Percentiles rank a stretch among this genome's conserved stretches.
Conservation (phyloP, 768 basidiomycete species). For the Agaricus subrufescens region DNA sequence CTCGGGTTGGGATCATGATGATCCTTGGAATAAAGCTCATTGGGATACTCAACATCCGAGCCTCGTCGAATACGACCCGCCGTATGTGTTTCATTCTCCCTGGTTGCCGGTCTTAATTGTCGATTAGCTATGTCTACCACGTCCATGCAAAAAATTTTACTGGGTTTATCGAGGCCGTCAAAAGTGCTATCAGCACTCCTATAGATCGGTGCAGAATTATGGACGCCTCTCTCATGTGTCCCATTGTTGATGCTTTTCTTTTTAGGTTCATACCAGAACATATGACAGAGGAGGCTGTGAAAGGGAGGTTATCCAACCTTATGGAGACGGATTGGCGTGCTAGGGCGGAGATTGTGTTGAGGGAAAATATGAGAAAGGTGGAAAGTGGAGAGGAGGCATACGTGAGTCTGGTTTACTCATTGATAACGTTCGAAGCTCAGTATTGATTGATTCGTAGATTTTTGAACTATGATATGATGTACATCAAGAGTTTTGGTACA, state of each 20-base stretch:
- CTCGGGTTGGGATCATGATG: constrained; percentile 19
- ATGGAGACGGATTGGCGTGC: constrained; percentile 27
- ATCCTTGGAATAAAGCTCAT: constrained; percentile 19
- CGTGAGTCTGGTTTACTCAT: neutral
- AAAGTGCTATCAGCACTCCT: constrained; percentile 20
- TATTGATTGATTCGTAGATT: neutral
- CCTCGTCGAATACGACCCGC: constrained; percentile 22
- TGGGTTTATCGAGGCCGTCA: constrained; percentile 23
- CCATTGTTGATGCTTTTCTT: neutral
- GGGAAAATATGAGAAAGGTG: constrained; percentile 12
- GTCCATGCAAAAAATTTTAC: constrained; percentile 22
- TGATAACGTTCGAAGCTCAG: neutral
- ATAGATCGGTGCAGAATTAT: constrained; percentile 21
- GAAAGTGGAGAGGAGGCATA: constrained; percentile 13
- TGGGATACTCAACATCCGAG: constrained; percentile 29
- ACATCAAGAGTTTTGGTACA: no score
- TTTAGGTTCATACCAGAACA: constrained; percentile 23
- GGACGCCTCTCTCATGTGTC: neutral
- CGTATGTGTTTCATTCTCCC: constrained; percentile 16
- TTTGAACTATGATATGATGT: constrained; percentile 2
- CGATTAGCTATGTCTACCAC: constrained; percentile 26
- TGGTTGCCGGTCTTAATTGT: neutral
- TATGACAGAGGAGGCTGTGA: constrained; percentile 24
- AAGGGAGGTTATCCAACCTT: constrained; percentile 18
- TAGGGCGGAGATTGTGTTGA: constrained; percentile 18